phyloP scores from a whole-genome alignment of 352 stramenopile species.

The Phytophthora cactorum region DNA sequence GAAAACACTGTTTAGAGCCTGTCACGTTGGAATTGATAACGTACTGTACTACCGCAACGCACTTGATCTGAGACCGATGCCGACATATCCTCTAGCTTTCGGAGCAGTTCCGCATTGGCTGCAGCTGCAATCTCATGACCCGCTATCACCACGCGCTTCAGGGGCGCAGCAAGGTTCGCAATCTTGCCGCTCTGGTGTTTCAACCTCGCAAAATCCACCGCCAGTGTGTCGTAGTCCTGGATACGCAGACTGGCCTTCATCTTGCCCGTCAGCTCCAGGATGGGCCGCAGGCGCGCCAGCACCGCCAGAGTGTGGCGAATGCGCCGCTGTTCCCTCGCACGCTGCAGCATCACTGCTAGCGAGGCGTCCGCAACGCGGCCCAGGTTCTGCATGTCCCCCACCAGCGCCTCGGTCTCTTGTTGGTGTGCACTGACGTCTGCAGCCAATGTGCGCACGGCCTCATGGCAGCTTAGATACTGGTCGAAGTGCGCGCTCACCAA shows the following conservation, averaged over 20 bases:
- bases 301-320: conserved; percentile 81
- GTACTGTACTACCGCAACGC: conserved; percentile 6
- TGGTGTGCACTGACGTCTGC: conserved; percentile 72
- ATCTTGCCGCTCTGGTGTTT: conserved; percentile 74
- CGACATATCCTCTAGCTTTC: conserved; percentile 67
- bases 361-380: conserved; percentile 68
- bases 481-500: conserved; percentile 85
- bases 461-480: conserved; percentile 84
- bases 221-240: conserved; percentile 77
- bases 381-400: conserved; percentile 61
- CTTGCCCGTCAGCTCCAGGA: conserved; percentile 79
- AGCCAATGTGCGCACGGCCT: conserved; percentile 66
- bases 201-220: conserved; percentile 71
- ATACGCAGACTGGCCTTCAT: conserved; percentile 73
- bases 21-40: neutral
- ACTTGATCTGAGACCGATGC: conserved; percentile 68
- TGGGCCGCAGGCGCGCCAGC: conserved; percentile 64
- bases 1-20: neutral
- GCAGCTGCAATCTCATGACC: conserved; percentile 66
- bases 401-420: conserved; percentile 58
- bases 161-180: conserved; percentile 46
- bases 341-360: conserved; percentile 79
- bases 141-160: conserved; percentile 64
- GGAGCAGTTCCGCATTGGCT: conserved; percentile 67
- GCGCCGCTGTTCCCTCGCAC: conserved; percentile 73